Evolutionary conservation across 805 yeast genomes (phyloP), one percentile per base, ranked within the genome.

Genomic region (Candida ipomoeae): DNA sequence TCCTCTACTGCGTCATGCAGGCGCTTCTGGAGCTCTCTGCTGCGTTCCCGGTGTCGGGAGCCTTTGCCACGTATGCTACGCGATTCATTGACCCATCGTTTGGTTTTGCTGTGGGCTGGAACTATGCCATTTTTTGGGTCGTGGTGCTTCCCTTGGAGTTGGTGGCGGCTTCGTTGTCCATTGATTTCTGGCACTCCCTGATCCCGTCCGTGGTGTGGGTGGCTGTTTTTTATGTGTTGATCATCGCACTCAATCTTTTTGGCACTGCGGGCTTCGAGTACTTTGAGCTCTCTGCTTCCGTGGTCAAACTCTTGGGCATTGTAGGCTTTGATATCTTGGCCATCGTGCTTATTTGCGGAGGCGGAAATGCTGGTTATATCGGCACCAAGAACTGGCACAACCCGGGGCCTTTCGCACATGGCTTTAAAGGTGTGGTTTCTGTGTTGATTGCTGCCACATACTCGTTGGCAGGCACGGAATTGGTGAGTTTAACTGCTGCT

Each of bases 91-190:
- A 71, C 54, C 72, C 73, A 1, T 69, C 74, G 18, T 70, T 72
- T 66, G 77, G 77, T 6, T 72, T 71, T 53, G 77, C 77, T n/a
- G 69, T 66, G 48, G 77, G 75, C 15, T 71, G 73, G 72, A 72
- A 72, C 61, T 73, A 73, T 54, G 74, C 76, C 23, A 50, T 70
- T 40, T 72, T 71, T 55, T 73, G 76, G 77, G 71, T 71, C n/a
- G 61, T 73, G 29, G 76, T 73, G 32, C 57, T 71, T 49, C 77
- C 77, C 2, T 60, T 71, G 43, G 77, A 73, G 55, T 62, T 73
- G 44, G 77, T 72, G 46, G 77, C 77, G 1, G 62, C 71, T 17
- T 69, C 76, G 23, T 59, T 73, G 49, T 67, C 75, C 33, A 72
- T 73, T 46, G 62, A 68, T 35, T 72, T 68, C 53, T 73, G 77